phyloP scores from a whole-genome alignment of 768 basidiomycete species.

The Serendipita indica region DNA sequence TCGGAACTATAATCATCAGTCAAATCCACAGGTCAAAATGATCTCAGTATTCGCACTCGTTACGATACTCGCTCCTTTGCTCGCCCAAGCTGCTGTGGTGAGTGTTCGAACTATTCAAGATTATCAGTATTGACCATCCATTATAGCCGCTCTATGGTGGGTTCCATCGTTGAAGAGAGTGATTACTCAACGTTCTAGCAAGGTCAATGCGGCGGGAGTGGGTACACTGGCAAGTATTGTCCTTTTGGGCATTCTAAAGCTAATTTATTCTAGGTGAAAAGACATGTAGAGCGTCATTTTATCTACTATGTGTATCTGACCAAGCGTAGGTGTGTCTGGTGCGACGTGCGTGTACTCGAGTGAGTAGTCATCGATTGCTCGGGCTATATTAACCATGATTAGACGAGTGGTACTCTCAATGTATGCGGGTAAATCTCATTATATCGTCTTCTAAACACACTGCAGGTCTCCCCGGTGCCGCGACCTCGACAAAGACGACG shows the following conservation, averaged over 20 bases:
- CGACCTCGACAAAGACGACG: constrained; percentile 2
- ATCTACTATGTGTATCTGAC: background rate
- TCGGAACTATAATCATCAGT: no score
- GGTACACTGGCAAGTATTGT: background rate
- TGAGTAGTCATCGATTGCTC: background rate
- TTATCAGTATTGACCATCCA: no score
- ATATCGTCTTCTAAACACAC: background rate
- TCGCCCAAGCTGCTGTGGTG: constrained; percentile 4
- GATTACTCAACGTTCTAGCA: background rate
- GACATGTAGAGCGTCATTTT: background rate
- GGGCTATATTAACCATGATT: background rate
- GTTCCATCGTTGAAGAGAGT: background rate
- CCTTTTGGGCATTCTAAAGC: background rate
- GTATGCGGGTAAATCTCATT: background rate
- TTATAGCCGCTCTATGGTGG: background rate
- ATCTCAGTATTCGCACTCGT: no score
- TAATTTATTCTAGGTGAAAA: background rate
- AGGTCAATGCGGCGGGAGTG: background rate
- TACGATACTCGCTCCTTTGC: background rate
- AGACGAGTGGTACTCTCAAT: background rate
- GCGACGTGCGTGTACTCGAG: background rate
- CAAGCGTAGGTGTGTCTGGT: background rate
- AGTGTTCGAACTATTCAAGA: background rate
- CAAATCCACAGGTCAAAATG: no score
- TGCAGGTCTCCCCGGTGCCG: background rate